Base-by-base conservation (phyloP, 2,329 filamentous ascomycete species). In the Lachnellula willkommii region DNA sequence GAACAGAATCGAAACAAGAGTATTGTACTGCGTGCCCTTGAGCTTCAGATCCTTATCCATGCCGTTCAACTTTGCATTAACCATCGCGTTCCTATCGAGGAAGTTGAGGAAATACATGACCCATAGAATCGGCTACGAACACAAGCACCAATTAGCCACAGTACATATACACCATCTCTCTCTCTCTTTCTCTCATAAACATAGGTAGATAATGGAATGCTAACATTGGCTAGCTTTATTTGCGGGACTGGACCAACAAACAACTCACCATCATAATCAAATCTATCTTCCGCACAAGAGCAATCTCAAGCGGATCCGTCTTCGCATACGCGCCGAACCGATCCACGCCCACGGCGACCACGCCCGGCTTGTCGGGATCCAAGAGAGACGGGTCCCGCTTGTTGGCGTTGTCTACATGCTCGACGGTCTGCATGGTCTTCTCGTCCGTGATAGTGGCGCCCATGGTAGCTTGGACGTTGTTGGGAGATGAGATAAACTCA, bases 31-130 rank as follows among this genome's bases (percentile, higher is more conserved):
- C 6, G 70, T 49, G 17, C 24, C 48, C 5, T 37, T 70, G 53
- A 78, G 72, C 70, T 57, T 74, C 12, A 64, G 42, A 48, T 63
- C 58, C 14, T 60, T 39, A 9, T 59, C 56, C 14, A 64, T 47
- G 2, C 54, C 47, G 5, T 64, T 43, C 1, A 64, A 22, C 4
- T 54, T 43, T 6, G 62, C 62, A 39, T 54, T 52, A 2, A 57
- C 55, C 32, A 63, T 54, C 9, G 58, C 59, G 22, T 68, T 70
- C 35, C 70, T 64, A 51, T 71, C 69, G 17, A 71, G 65, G 39
- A 67, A 71, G 57, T 68, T 71, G 20, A 68, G 65, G 51, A 64
- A 66, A 46, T 66, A 68, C 64, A 66, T 66, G 4, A 59, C 24
- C 46, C 60, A 61, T 15, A 68, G 53, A 6, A 58, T 63, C 14